Base-by-base conservation (phyloP, 805 yeast genomes). In the Teunomyces stri region DNA sequence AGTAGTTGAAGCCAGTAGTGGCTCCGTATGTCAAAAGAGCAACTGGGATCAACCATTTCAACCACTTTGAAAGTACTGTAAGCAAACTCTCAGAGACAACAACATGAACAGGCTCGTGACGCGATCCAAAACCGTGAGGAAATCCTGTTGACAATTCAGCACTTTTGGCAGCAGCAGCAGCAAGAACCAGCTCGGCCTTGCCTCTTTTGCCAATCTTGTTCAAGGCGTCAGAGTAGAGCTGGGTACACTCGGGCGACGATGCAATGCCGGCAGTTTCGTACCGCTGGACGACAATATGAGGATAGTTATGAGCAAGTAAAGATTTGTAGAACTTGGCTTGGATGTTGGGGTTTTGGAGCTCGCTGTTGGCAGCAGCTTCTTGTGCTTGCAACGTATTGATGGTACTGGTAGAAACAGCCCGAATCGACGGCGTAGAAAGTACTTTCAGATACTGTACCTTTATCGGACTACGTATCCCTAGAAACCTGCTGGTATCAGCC, bases 241-340 rank as follows among this genome's bases (percentile, higher is more conserved):
- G 78, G 45, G 89, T 82, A 70, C 97, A 87, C 52, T 87, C 95
- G 2, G 81, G 77, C 47, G 87, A 84, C 10, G 85, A 72, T 7
- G 96, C 94, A 46, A 94, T 88, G n/a, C 96, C 96, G 0, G 94
- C 87, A 6, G 95, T 87, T 65, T 95, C 98, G 64, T 80, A 95
- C 50, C 99, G 79, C 48, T 94, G 85, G n/a, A 92, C 89, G 5
- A 94, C 96, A 46, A 92, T 85, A 58, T 90, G 96, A n/a, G 99
- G 98, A 62, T 89, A 94, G 68, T 88, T 87, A 46, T 92, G 79
- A 48, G 80, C 80, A 53, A 94, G 66, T 42, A 94, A 72, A 11
- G 82, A 75, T 51, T 79, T 78, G 70, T 94, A 94, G 59, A 94
- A 92, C 47, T 81, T 84, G 1, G 95, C 91, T 69, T 94, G 99